Conservation (phyloP, 2,329 filamentous ascomycete species). For the Penicillium aurantiogriseum region DNA sequence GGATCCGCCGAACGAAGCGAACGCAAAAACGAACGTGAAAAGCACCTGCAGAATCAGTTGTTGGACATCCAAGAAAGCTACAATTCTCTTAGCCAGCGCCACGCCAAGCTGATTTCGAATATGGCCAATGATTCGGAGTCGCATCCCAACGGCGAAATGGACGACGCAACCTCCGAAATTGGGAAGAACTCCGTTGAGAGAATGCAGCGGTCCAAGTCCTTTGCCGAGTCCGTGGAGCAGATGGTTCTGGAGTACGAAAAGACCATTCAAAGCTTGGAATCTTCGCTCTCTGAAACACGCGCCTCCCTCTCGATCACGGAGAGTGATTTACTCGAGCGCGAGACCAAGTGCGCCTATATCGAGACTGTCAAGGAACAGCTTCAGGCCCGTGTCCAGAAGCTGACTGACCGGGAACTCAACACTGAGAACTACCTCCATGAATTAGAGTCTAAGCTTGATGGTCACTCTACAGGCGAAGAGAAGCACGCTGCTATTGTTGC, state of each 20-base stretch:
- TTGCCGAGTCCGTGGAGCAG: conserved; percentile 92
- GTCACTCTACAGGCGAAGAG: conserved; percentile 86
- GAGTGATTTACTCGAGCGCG: conserved; percentile 82
- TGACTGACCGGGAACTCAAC: conserved; percentile 84
- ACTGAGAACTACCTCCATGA: conserved; percentile 93
- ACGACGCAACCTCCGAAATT: conserved; percentile 55
- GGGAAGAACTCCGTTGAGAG: conserved; percentile 80
- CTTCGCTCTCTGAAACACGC: conserved; percentile 84
- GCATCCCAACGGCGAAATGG: conserved; percentile 35
- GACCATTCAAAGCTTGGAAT: conserved; percentile 91
- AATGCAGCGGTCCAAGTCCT: conserved; percentile 90
- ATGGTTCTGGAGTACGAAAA: conserved; percentile 98
- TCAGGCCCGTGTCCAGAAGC: conserved; percentile 84
- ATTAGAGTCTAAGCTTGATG: conserved; percentile 84
- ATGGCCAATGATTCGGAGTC: conserved; percentile 78
- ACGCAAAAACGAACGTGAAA: conserved; percentile 77
- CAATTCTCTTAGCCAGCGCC: conserved; percentile 81
- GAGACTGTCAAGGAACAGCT: conserved; percentile 91
- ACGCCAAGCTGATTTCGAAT: conserved; percentile 93
- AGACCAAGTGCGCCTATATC: conserved; percentile 87
- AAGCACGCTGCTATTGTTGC: conserved; percentile 81
- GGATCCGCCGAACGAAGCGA: conserved; percentile 69
- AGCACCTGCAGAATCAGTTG: conserved; percentile 89
- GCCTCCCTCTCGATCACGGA: conserved; percentile 80
- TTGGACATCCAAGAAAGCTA: conserved; percentile 95